Percentiles rank a stretch among this genome's conserved stretches.
These are phyloP conservation scores for Neofusicoccum sp. DNA, from an alignment of 2,329 filamentous ascomycete genomes.

Conservation along the genomic window DNA sequence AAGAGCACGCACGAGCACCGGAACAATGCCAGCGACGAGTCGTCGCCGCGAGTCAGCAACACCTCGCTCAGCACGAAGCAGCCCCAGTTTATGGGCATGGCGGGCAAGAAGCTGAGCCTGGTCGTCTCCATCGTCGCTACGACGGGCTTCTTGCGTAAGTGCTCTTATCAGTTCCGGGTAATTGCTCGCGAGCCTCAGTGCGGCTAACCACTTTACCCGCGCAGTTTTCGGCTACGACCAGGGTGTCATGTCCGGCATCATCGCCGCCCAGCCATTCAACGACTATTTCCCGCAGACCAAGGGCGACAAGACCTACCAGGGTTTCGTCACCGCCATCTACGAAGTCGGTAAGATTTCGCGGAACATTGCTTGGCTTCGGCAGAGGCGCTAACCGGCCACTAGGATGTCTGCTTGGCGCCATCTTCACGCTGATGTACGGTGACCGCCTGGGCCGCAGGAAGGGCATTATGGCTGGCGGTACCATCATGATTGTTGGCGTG, in stretches of 20 bases:
- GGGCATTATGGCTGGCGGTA: conserved; percentile 43
- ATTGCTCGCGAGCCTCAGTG: neutral
- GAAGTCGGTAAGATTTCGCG: conserved; percentile 43
- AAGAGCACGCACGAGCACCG: neutral
- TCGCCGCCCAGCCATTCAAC: conserved; percentile 35
- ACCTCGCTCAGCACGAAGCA: conserved; percentile 9
- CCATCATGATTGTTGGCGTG: conserved; percentile 45
- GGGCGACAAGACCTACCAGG: conserved; percentile 47
- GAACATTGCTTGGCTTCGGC: conserved; percentile 22
- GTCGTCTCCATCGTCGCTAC: conserved; percentile 63
- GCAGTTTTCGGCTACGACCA: conserved; percentile 57
- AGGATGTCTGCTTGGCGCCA: conserved; percentile 41
- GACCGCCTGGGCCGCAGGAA: conserved; percentile 44
- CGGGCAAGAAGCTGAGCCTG: conserved; percentile 56
- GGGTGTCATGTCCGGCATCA: conserved; percentile 39
- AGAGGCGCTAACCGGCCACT: neutral
- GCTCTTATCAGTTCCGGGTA: neutral
- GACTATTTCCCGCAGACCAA: conserved; percentile 40
- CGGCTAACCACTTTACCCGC: neutral
- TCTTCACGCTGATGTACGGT: conserved; percentile 38
- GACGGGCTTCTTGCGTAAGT: conserved; percentile 54
- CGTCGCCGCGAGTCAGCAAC: neutral
- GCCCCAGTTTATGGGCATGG: conserved; percentile 57
- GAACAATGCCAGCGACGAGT: conserved; percentile 28
- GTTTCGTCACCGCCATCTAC: conserved; percentile 53